Base-by-base conservation (phyloP, 2,329 filamentous ascomycete genomes). In the Aspergillus alliaceus region DNA sequence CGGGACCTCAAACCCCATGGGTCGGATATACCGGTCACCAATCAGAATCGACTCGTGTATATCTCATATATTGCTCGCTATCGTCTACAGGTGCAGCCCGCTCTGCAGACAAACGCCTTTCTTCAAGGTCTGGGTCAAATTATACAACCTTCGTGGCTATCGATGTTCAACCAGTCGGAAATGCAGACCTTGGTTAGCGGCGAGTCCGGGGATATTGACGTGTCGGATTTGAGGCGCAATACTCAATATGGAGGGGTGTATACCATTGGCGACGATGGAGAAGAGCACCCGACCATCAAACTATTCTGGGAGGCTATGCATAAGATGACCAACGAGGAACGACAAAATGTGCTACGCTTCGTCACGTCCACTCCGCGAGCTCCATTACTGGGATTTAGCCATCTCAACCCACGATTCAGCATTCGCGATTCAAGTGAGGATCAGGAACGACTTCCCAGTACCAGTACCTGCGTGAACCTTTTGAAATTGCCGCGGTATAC, bases 161-260 rank as follows among this genome's bases (percentile, higher is more conserved):
- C 89, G 67, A 98, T 99, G 95, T 99, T 99, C 80, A 99, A 99
- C 74, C 93, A 97, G 72, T 86, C 86, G 3, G 95, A 99, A 73
- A 83, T 99, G 4, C 95, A 98, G 76, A 95, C 91, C 1, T 86
- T 99, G 6, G 90, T 99, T 15, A 91, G 92, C 53, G 95, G 95
- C 42, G 92, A 96, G 66, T 88, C 87, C 27, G 88, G 88, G 9
- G 87, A 90, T 60, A 96, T 99, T 57, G 89, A 97, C 68, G 83
- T 99, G 34, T 86, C 89, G 27, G 95, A 99, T 72, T 82, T 98
- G 39, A 86, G 93, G 24, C 81, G 81, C 53, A 90, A 98, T 75
- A 98, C 95, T 0, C 75, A 85, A 2, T 99, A 98, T 73, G 90
- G 90, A 51, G 95, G 95, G 1, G 81, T 96, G 0, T 99, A 98